Evolutionary conservation across 495 filamentous ascomycete species (phyloP).

Genomic region (Penicillium malachiteum): DNA sequence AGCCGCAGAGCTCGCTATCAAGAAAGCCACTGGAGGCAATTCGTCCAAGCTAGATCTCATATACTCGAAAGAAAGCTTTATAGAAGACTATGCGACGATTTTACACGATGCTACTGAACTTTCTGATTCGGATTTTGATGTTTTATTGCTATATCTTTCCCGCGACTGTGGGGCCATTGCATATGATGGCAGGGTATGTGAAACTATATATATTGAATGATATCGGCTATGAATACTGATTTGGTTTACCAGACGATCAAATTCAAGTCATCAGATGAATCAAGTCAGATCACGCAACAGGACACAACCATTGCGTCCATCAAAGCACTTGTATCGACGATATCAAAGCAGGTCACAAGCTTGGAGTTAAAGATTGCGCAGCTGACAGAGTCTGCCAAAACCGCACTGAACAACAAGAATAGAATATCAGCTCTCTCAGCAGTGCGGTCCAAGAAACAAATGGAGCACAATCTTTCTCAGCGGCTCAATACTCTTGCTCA

Average conservation of each 20-base stretch:
- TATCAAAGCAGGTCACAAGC: constrained; percentile 62
- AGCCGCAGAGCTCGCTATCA: constrained; percentile 43
- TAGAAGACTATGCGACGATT: constrained; percentile 53
- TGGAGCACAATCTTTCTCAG: constrained; percentile 66
- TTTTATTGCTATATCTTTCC: constrained; percentile 69
- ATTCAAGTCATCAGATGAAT: constrained; percentile 56
- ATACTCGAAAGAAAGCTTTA: constrained; percentile 65
- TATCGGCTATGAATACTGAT: constrained; percentile 13
- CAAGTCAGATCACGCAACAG: constrained; percentile 61
- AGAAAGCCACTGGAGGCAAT: constrained; percentile 41
- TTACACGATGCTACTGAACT: constrained; percentile 53
- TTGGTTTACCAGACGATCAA: constrained; percentile 63
- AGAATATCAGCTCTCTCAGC: constrained; percentile 69
- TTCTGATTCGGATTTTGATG: constrained; percentile 63
- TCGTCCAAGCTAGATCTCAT: constrained; percentile 58
- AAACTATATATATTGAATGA: constrained; percentile 12
- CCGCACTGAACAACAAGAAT: constrained; percentile 68
- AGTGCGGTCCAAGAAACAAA: constrained; percentile 78
- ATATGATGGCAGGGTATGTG: constrained; percentile 61
- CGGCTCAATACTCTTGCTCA: constrained; percentile 72
- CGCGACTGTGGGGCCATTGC: constrained; percentile 64
- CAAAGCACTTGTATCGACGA: constrained; percentile 61
- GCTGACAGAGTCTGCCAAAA: constrained; percentile 56
- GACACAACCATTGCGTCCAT: constrained; percentile 80
- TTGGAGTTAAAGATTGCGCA: constrained; percentile 54